Evolutionary conservation across 2,329 filamentous ascomycete genomes (phyloP).

Genomic region (Fusarium coicis): DNA sequence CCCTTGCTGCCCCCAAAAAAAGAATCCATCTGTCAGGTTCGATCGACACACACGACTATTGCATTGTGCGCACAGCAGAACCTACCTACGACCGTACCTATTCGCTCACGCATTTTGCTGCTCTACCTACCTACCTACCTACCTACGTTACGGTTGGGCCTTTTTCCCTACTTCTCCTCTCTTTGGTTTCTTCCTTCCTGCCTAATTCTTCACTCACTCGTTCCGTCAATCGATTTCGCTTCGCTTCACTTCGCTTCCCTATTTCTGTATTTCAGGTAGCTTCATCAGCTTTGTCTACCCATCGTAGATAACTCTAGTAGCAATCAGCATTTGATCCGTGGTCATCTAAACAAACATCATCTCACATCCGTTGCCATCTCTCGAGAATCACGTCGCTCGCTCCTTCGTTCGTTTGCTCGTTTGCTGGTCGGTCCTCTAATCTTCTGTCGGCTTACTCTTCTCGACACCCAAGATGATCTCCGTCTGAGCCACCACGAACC

Average conservation of each 20-base stretch:
- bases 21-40: conserved; percentile 21
- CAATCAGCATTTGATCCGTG: conserved; percentile 17
- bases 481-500: conserved; percentile 33
- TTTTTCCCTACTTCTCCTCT: background rate
- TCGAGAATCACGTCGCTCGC: conserved; percentile 36
- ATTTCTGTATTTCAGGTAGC: conserved; percentile 27
- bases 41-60: conserved; percentile 36
- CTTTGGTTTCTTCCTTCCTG: conserved; percentile 1
- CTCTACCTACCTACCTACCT: conserved; percentile 6
- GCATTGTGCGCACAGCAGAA: conserved; percentile 12
- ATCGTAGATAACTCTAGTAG: conserved; percentile 17
- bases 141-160: conserved; percentile 27
- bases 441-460: conserved; percentile 15
- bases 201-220: conserved; percentile 21
- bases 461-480: conserved; percentile 40
- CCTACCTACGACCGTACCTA: background rate
- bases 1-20: conserved; percentile 10
- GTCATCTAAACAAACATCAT: conserved; percentile 17
- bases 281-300: conserved; percentile 16
- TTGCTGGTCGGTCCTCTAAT: conserved; percentile 24
- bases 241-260: conserved; percentile 22
- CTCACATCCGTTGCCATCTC: conserved; percentile 6
- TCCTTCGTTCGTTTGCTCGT: conserved; percentile 26
- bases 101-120: conserved; percentile 32
- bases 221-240: conserved; percentile 21